Percentiles rank a stretch among this genome's conserved stretches.
These are phyloP conservation scores for Meredithiella fracta DNA, from an alignment of 2,329 filamentous ascomycete species.

Conservation along the genomic window DNA sequence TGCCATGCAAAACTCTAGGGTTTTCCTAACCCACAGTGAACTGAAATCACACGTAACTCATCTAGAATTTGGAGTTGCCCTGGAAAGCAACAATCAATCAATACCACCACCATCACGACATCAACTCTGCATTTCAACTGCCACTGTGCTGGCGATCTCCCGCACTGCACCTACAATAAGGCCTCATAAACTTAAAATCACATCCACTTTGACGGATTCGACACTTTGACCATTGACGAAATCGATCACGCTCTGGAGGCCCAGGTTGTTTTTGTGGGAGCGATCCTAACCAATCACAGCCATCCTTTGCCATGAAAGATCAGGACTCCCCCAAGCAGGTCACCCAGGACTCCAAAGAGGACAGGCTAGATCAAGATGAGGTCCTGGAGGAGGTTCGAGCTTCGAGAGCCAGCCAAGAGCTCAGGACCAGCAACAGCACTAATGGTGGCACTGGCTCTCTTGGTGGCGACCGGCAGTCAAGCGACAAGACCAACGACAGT, in stretches of 20 bases:
- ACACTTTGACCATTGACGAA: not conserved
- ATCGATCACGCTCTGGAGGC: not conserved
- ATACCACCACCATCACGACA: not conserved
- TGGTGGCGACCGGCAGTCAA: not conserved
- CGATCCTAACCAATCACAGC: conserved; percentile 11
- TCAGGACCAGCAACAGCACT: not conserved
- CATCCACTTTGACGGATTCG: too few relatives aligned
- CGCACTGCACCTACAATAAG: not conserved
- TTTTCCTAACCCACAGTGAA: too few relatives aligned
- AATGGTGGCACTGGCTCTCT: not conserved
- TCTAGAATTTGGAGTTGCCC: too few relatives aligned
- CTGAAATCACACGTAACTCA: too few relatives aligned
- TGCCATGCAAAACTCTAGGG: too few relatives aligned
- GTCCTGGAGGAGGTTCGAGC: conserved; percentile 1
- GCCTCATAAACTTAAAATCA: not conserved
- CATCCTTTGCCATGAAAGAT: not conserved
- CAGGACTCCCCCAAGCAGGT: too few relatives aligned
- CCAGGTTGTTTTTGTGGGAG: conserved; percentile 5
- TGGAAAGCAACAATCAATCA: not conserved
- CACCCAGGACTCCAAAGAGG: not conserved
- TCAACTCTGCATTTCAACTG: not conserved
- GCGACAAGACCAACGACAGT: not conserved
- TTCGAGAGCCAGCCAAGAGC: not conserved
- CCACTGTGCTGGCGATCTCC: conserved; percentile 1
- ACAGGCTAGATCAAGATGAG: conserved; percentile 7